Base-by-base conservation (phyloP, 2,329 filamentous ascomycete genomes). In the Penicillium sp. region DNA sequence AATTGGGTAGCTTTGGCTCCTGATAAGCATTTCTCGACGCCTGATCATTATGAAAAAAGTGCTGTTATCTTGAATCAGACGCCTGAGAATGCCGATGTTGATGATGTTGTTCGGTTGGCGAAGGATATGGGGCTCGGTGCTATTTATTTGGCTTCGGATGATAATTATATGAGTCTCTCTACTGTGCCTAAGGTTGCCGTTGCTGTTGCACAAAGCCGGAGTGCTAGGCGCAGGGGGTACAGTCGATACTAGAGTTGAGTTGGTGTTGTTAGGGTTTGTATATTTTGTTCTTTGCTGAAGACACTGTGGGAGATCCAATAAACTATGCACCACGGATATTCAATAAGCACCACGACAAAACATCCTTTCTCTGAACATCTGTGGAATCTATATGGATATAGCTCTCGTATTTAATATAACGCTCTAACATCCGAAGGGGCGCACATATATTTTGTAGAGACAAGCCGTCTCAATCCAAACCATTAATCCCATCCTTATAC, bases 401-500 rank as follows among this genome's bases (percentile, higher is more conserved):
- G 15, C 15, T 27, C 23, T 33, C 5, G 13, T 48, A 23, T 29
- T 48, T 39, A 13, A 21, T 39, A 27, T 6, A 41, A 41, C 2
- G 6, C 29, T 41, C 27, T 41, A 53, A 23, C 31, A 12, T 48
- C 33, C 25, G 6, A 15, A 35, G 8, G n/a, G 10, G 10, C 21
- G n/a, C 13, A 23, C 42, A 17, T 39, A n/a, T 48, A 23, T 80
- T 82, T 65, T 87, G 87, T 62, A 89, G 19, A 90, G 0, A 90
- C 79, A 19, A 90, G 77, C 0, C 89, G 84, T n/a, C 31, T 54
- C 52, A 67, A 25, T 78, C 81, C 71, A 93, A 69, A 17, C 86
- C 87, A 43, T 85, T 82, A 58, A 86, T 81, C 0, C 91, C 92
- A 4, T 85, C 90, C 63, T 96, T 89, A 75, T 85, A 91, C 64